These are phyloP conservation scores for Triglochin maritima DNA, from an alignment of 106 monocot species.

Conservation along the genomic window DNA sequence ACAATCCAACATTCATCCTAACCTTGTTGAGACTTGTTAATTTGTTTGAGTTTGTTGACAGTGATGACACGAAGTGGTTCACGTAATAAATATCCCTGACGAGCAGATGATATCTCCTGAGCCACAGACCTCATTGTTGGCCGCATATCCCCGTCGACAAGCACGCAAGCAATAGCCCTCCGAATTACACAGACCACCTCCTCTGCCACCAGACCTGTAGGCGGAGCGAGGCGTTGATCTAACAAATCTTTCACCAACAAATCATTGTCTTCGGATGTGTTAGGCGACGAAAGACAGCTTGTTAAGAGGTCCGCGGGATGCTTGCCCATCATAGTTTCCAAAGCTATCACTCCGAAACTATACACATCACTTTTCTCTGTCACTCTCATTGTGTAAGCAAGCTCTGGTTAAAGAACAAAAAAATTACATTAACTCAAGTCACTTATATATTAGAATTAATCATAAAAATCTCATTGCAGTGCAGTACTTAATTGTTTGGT, in stretches of 20 bases:
- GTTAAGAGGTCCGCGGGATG: slow-evolving; percentile 34
- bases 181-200: slow-evolving; percentile 51
- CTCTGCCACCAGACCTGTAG: slow-evolving; percentile 47
- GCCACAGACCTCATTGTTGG: slow-evolving; percentile 60
- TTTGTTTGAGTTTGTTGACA: slow-evolving; percentile 28
- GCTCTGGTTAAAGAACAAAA: slow-evolving; percentile 4
- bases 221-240: slow-evolving; percentile 48
- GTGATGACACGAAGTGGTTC: slow-evolving; percentile 40
- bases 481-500: too few relatives aligned
- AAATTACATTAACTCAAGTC: too few relatives aligned
- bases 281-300: slow-evolving; percentile 11
- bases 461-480: too few relatives aligned
- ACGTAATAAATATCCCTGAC: slow-evolving; percentile 21
- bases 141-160: slow-evolving; percentile 20
- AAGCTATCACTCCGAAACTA: slow-evolving; percentile 20
- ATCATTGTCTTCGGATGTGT: neutral
- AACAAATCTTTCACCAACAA: slow-evolving; percentile 38
- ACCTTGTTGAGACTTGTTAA: too few relatives aligned
- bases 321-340: slow-evolving; percentile 19
- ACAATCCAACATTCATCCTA: too few relatives aligned
- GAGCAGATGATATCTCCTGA: slow-evolving; percentile 48
- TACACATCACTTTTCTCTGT: slow-evolving; percentile 22
- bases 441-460: too few relatives aligned
- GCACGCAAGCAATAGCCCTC: slow-evolving; percentile 43
- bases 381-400: slow-evolving; percentile 23